A percentile compares a stretch with the other conserved stretches of the same genome.
phyloP scores from a whole-genome alignment of 208 protist genomes.

The Herpetomonas samuelpessoai region DNA sequence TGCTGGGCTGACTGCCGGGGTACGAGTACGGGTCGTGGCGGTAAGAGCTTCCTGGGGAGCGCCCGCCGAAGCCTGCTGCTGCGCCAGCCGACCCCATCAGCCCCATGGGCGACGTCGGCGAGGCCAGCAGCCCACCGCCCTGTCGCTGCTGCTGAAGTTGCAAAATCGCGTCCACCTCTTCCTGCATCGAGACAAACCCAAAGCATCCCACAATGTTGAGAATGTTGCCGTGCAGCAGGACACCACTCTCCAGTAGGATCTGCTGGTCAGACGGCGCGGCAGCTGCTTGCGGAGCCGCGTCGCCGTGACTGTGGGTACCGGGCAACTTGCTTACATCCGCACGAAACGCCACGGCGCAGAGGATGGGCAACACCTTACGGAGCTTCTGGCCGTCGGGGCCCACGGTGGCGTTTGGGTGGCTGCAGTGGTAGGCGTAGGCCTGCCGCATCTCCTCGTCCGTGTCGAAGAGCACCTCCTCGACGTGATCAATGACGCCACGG shows the following conservation, averaged over 20 bases:
- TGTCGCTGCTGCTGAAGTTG: conserved; percentile 21
- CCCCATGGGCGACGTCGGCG: not conserved
- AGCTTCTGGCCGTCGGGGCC: conserved; percentile 26
- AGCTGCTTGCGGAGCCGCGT: not conserved
- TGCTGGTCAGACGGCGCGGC: conserved; percentile 18
- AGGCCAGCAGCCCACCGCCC: not conserved
- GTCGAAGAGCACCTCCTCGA: conserved; percentile 80
- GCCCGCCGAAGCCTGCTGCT: not conserved
- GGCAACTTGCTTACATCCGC: conserved; percentile 36
- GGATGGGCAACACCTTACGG: conserved; percentile 66
- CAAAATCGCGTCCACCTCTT: conserved; percentile 41
- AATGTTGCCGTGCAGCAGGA: conserved; percentile 53
- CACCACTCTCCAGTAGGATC: conserved; percentile 47
- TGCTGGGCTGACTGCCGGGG: conserved; percentile 12
- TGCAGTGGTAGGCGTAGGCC: conserved; percentile 33
- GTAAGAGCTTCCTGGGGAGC: conserved; percentile 11
- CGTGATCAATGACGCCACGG: conserved; percentile 64
- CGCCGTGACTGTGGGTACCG: not conserved
- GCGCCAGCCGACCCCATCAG: not conserved
- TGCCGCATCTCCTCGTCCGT: conserved; percentile 81
- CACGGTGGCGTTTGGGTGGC: conserved; percentile 33
- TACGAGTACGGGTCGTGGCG: conserved; percentile 38
- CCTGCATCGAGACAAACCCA: conserved; percentile 77
- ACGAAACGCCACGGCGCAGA: conserved; percentile 82
- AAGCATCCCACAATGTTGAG: conserved; percentile 87